Evolutionary conservation across 1,139 yeast genomes (phyloP).

Genomic region (Yamadazyma dendronema): DNA sequence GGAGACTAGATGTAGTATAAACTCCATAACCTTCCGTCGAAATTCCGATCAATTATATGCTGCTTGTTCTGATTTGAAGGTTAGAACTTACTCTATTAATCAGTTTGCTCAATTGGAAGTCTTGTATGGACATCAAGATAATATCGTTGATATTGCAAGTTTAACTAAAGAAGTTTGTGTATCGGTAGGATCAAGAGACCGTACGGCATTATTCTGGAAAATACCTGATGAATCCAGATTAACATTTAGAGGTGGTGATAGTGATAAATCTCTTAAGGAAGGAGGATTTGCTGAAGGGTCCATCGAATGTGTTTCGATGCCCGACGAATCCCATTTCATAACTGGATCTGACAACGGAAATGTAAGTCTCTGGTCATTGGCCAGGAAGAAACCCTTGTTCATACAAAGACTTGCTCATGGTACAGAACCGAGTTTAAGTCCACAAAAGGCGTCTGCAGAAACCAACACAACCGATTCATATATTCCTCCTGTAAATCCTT

Average conservation of each 20-base stretch:
- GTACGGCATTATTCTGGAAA: slow-evolving; percentile 95
- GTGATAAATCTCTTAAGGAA: slow-evolving; percentile 36
- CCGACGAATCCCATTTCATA: slow-evolving; percentile 87
- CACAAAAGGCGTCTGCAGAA: slow-evolving; percentile 71
- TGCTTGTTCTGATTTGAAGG: slow-evolving; percentile 88
- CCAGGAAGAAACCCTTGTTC: slow-evolving; percentile 83
- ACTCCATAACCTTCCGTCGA: slow-evolving; percentile 74
- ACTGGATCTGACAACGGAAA: slow-evolving; percentile 96
- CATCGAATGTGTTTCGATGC: slow-evolving; percentile 86
- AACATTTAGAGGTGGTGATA: slow-evolving; percentile 91
- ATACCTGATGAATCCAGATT: slow-evolving; percentile 91
- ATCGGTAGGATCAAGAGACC: slow-evolving; percentile 91
- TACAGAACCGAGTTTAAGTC: slow-evolving; percentile 48
- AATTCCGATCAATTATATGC: slow-evolving; percentile 84
- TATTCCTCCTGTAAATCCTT: slow-evolving; percentile 71
- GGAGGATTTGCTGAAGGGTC: slow-evolving; percentile 66
- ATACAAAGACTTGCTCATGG: slow-evolving; percentile 79
- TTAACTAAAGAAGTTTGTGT: slow-evolving; percentile 87
- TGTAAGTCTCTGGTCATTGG: slow-evolving; percentile 80
- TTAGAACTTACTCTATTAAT: slow-evolving; percentile 80
- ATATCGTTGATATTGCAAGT: slow-evolving; percentile 76
- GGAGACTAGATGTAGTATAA: slow-evolving; percentile 72
- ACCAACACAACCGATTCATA: slow-evolving; percentile 37
- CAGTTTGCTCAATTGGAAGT: slow-evolving; percentile 89
- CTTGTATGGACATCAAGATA: slow-evolving; percentile 93